A percentile compares a stretch with the other conserved stretches of the same genome.
phyloP scores from a whole-genome alignment of 1,284 basidiomycete species.

The Cutaneotrichosporon cavernicola region DNA sequence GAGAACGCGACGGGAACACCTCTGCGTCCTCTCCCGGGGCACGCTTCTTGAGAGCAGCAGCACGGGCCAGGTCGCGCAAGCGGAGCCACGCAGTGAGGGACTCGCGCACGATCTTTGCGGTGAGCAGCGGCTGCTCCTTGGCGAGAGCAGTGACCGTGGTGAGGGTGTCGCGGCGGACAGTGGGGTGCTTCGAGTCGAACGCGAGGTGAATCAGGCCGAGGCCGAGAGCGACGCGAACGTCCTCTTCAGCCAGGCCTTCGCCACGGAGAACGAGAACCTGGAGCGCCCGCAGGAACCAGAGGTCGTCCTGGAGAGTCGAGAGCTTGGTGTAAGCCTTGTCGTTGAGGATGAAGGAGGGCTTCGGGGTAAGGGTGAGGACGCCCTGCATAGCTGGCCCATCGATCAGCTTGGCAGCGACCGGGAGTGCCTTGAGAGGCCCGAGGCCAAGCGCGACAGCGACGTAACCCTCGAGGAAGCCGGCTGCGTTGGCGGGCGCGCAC shows the following conservation, averaged over 20 bases:
- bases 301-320: constrained; percentile 64
- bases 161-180: constrained; percentile 60
- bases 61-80: constrained; percentile 33
- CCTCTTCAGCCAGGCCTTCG: constrained; percentile 60
- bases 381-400: constrained; percentile 44
- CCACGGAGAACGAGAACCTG: constrained; percentile 60
- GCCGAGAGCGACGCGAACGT: constrained; percentile 63
- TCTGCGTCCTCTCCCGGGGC: constrained; percentile 36
- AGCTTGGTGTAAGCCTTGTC: constrained; percentile 81
- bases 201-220: constrained; percentile 67
- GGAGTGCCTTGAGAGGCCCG: constrained; percentile 57
- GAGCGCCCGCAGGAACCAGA: constrained; percentile 73
- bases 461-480: constrained; percentile 78
- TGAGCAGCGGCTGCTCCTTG: constrained; percentile 55
- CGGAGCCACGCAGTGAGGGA: constrained; percentile 55
- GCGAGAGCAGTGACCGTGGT: constrained; percentile 53
- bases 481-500: constrained; percentile 61
- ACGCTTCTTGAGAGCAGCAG: constrained; percentile 27
- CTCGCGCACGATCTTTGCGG: constrained; percentile 61
- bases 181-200: constrained; percentile 60
- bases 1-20: constrained; percentile 31
- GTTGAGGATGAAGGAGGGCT: constrained; percentile 80
- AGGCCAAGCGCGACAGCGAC: constrained; percentile 69
- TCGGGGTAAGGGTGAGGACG: constrained; percentile 56
- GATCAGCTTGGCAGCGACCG: constrained; percentile 33